Base-by-base conservation (phyloP, 208 protist genomes). In the Perkinsela sp. region DNA sequence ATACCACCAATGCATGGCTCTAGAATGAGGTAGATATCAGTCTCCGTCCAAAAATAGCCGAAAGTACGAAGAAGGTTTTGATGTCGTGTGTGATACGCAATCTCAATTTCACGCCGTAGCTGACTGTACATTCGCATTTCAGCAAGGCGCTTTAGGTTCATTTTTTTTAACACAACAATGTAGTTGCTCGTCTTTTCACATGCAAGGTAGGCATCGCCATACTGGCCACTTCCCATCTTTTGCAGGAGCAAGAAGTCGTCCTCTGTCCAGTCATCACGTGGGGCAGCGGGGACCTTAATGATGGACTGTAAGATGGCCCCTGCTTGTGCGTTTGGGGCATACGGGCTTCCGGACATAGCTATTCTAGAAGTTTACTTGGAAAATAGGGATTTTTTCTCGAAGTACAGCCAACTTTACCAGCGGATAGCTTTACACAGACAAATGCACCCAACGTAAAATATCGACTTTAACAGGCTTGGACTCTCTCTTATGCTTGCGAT, bases 181-280 rank as follows among this genome's bases (percentile, higher is more conserved):
- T 89, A 98, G 72, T 97, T 95, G 70, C 80, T 93, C 30, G 82
- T 81, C 72, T 94, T 96, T 68, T 98, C 95, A 1, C 93, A 78
- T 31, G 96, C 97, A 0, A 98, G 82, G 78, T 95, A 98, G 1
- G 98, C 96, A 71, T 93, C 92, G 22, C 97, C 97, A 79, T 97
- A 99, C 76, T 96, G 96, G 22, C 97, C 96, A 0, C 84, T 81
- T 29, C 92, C 93, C 1, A 96, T 78, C 71, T 90, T 93, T 73
- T 92, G 80, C 6, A 94, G 82, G 29, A 96, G 80, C 31, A 96
- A 89, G 77, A 96, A 96, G 75, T 95, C 92, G n/a, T 73, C 71
- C 28, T 95, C 76, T 1, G 72, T 80, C 87, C 85, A 93, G 28
- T 85, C 74, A 28, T 74, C 78, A 67, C 80, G 83, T 1, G 84